phyloP scores from a whole-genome alignment of 164 flowering plant species.

The Piper betle region DNA sequence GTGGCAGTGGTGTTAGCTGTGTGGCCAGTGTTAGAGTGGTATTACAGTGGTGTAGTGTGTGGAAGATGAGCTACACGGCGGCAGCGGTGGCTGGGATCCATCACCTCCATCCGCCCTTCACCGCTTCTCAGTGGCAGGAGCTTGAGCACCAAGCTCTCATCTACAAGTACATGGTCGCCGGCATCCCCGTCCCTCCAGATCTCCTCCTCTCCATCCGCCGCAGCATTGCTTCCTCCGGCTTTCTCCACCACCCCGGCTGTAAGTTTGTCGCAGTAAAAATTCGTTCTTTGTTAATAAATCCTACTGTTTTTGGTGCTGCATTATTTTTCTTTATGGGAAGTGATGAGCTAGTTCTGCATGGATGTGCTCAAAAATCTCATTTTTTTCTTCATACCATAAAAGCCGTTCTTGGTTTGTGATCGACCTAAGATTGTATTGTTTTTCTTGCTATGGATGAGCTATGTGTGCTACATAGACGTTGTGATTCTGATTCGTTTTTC shows the following conservation, averaged over 20 bases:
- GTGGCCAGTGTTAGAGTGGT: neutral
- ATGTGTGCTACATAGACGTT: too few species aligned
- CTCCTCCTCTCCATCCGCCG: constrained; percentile 35
- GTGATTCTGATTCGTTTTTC: too few species aligned
- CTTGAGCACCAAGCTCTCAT: constrained; percentile 61
- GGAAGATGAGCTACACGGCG: neutral
- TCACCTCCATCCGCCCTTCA: constrained; percentile 37
- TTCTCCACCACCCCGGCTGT: constrained; percentile 37
- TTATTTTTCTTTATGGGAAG: too few species aligned
- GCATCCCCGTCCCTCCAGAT: constrained; percentile 50
- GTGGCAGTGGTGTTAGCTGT: neutral
- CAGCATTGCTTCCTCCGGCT: constrained; percentile 34
- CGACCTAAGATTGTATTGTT: too few species aligned
- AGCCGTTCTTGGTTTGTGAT: too few species aligned
- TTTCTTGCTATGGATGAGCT: too few species aligned
- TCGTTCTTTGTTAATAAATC: too few species aligned
- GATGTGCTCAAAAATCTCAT: too few species aligned
- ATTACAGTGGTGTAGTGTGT: neutral
- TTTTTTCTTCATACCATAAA: too few species aligned
- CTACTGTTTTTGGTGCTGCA: too few species aligned
- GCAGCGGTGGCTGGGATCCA: constrained; percentile 17
- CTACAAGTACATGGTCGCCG: constrained; percentile 46
- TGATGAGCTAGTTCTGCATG: too few species aligned
- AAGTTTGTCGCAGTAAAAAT: too few species aligned
- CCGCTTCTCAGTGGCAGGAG: constrained; percentile 63